A percentile compares a stretch with the other conserved stretches of the same genome.
Conservation (phyloP, 2,329 filamentous ascomycete species). For the Canariomyces notabilis region DNA sequence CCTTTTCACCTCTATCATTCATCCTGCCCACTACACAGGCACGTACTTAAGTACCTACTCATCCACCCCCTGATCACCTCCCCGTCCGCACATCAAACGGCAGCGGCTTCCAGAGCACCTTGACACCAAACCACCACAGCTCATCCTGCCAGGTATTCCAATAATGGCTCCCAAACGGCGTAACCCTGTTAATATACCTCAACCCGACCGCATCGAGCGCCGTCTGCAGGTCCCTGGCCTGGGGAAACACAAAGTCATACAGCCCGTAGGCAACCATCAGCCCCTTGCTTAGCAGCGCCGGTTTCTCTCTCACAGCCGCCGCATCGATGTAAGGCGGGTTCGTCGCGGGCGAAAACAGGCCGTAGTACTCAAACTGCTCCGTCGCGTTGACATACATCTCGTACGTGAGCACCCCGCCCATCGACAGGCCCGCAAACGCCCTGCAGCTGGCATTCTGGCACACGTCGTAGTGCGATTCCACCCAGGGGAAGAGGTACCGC, state of each 20-base stretch:
- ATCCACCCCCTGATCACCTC: no score
- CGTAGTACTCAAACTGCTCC: conserved; percentile 28
- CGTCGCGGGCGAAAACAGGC: conserved; percentile 29
- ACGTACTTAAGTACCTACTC: no score
- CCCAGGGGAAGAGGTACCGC: conserved; percentile 28
- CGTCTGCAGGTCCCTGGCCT: conserved; percentile 23
- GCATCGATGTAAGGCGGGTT: conserved; percentile 17
- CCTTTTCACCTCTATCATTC: no score
- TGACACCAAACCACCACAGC: conserved; percentile 28
- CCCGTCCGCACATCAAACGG: conserved; percentile 18
- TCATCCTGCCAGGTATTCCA: conserved; percentile 30
- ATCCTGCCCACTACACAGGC: no score
- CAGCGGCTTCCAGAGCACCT: conserved; percentile 27
- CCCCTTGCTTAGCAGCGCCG: conserved; percentile 17
- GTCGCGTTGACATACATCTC: conserved; percentile 31
- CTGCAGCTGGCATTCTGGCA: conserved; percentile 24
- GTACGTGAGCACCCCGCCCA: conserved; percentile 28
- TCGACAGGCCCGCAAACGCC: conserved; percentile 28
- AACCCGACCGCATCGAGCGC: conserved; percentile 20
- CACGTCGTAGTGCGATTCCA: conserved; percentile 24
- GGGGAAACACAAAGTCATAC: conserved; percentile 27
- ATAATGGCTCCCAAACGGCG: conserved; percentile 27
- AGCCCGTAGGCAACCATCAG: conserved; percentile 27
- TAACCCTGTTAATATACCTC: conserved; percentile 20
- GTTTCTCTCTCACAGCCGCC: conserved; percentile 16